Base-by-base conservation (phyloP, 352 stramenopile genomes). In the Phytophthora boehmeriae region DNA sequence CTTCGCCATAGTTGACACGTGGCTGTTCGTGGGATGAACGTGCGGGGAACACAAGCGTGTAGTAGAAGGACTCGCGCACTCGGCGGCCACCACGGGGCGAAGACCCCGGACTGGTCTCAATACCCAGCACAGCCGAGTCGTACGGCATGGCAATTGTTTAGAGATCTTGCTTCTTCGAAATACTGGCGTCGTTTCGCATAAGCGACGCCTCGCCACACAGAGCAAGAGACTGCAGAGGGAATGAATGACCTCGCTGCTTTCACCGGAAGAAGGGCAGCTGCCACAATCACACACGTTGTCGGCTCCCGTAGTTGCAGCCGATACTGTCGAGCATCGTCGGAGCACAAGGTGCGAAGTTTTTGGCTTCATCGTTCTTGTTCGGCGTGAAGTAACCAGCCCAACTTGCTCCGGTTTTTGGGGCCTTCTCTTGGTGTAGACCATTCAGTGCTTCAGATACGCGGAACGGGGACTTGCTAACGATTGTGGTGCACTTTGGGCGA, bases 31-130 rank as follows among this genome's bases (percentile, higher is more conserved):
- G 48, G 42, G 41, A 17, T 19, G 20, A 53, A 3, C 19, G 8
- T 23, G 51, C 36, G 8, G 78, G 71, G 48, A 94, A 94, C 28
- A 83, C 80, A 23, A 94, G 66, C 32, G 80, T 88, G 73, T 94
- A 94, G 61, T 80, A 85, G 66, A 85, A 92, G 30, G 80, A 28
- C 23, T 67, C 54, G 10, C 4, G 13, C 6, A 34, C 75, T 46
- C 53, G 73, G 45, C 77, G 70, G 14, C 55, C 44, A 17, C 54
- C 62, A 8, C 78, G 79, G 4, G 84, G 82, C 8, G 78, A 89
- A 30, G 57, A 41, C 35, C 78, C 68, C 5, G 78, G 71, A 30
- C 78, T 88, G 6, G 61, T 42, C 25, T 52, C 44, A 8, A 71
- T 41, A 16, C 64, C 64, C 25, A 91, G 63, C 14, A 66, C 64